Evolutionary conservation across 129 eudicot genomes (phyloP), one percentile per base, ranked within the genome.

Genomic region (Gnaphalium uliginosum): DNA sequence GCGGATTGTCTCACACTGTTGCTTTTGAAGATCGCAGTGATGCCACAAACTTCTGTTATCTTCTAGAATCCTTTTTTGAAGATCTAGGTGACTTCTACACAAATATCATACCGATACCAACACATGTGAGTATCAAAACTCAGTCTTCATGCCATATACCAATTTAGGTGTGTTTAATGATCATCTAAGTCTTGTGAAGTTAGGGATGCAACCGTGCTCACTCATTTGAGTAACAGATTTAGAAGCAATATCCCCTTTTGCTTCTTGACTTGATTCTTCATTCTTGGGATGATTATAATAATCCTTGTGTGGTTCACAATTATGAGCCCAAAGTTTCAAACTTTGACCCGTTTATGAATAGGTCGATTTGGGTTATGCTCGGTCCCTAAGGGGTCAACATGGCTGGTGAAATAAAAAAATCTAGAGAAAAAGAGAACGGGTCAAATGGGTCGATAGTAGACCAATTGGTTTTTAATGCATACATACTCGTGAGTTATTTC

Each of bases 1-100:
- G 53, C 7, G 81, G 51, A 66, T 46, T 79, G 59, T 62, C 87
- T 81, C 83, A 84, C 80, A 81, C 84, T 2, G 93, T 90, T 82
- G 90, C 93, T 79, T 94, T 94, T 73, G 91, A 90, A 83, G 96
- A 90, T 71, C 93, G 74, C 18, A 82, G 76, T 50, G 98, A 94
- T 79, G 98, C 97, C 57, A 81, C 82, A 80, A 94, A 94, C 69
- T 87, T 90, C 83, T 83, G 90, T 78, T 89, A 87, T 84, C 85
- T 94, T 78, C 85, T 94, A 79, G 88, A 88, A 70, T 87, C 91
- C 13, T 89, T 75, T 37, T 94, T 94, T 32, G 86, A 87, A 72
- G 93, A 89, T 68, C 68, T 90, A 58, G 86, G 64, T 13, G 88
- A 79, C 74, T 89, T 88, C 71, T 62, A 74, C 30, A 81, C 92